These are phyloP conservation scores for Saccharomycopsis synnaedendra DNA, from an alignment of 805 yeast species.

Conservation along the genomic window DNA sequence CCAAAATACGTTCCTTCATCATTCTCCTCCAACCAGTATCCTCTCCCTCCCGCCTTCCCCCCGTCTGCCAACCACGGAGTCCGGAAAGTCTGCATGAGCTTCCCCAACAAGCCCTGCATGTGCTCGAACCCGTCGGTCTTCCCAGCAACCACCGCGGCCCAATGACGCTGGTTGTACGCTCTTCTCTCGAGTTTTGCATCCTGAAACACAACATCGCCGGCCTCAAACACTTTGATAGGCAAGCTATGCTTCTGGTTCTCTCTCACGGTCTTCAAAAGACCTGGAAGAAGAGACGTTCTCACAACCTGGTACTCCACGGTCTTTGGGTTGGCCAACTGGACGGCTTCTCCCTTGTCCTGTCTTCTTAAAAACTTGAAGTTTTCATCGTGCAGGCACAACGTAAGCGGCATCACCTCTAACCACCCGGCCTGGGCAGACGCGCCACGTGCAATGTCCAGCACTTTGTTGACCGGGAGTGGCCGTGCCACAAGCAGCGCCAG, in stretches of 20 bases:
- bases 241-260: slow-evolving; percentile 93
- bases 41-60: slow-evolving; percentile 44
- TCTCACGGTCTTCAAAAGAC: slow-evolving; percentile 85
- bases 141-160: slow-evolving; percentile 92
- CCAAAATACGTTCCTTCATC: slow-evolving; percentile 73
- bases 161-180: slow-evolving; percentile 85
- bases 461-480: slow-evolving; percentile 83
- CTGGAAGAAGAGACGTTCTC: slow-evolving; percentile 89
- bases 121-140: slow-evolving; percentile 91
- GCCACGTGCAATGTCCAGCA: slow-evolving; percentile 78
- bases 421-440: slow-evolving; percentile 94
- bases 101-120: slow-evolving; percentile 89
- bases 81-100: slow-evolving; percentile 93
- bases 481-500: slow-evolving; percentile 72
- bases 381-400: slow-evolving; percentile 93
- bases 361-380: slow-evolving; percentile 79
- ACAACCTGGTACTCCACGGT: slow-evolving; percentile 96
- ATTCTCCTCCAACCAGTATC: slow-evolving; percentile 79
- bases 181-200: slow-evolving; percentile 72
- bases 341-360: slow-evolving; percentile 67
- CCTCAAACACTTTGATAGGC: slow-evolving; percentile 91
- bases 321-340: slow-evolving; percentile 90
- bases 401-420: slow-evolving; percentile 91
- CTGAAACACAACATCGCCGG: slow-evolving; percentile 90
- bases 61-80: slow-evolving; percentile 55